These are phyloP conservation scores for Serendipita sp. DNA, from an alignment of 768 basidiomycete genomes.

Conservation along the genomic window DNA sequence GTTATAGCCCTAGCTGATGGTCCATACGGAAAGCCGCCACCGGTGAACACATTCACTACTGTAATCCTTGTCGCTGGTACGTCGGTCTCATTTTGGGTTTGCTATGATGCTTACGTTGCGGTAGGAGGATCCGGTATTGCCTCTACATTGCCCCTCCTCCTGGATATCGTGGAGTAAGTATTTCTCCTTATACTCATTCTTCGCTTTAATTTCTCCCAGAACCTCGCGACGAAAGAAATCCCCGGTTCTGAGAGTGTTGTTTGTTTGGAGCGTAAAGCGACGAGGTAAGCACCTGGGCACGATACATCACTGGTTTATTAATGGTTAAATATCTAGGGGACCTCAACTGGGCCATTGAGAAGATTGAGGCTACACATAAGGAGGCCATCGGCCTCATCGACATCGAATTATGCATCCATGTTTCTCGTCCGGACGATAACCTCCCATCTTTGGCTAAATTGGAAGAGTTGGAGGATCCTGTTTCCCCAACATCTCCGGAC, in stretches of 20 bases:
- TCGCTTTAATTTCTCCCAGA: constrained; percentile 7
- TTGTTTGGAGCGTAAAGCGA: constrained; percentile 30
- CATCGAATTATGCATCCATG: constrained; percentile 5
- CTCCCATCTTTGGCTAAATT: not conserved
- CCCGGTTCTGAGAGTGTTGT: constrained; percentile 16
- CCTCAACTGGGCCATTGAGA: constrained; percentile 4
- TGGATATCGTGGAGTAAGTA: constrained; percentile 26
- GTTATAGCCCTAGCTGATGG: constrained; percentile 29
- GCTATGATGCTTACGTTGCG: not conserved
- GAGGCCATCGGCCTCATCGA: not conserved
- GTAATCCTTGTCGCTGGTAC: constrained; percentile 7
- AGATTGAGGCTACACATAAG: not conserved
- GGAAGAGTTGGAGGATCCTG: not conserved
- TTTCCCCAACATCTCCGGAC: not conserved
- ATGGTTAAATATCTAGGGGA: not conserved
- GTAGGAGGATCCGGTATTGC: constrained; percentile 36
- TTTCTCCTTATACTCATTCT: not conserved
- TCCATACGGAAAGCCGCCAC: constrained; percentile 6
- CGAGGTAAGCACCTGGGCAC: constrained; percentile 16
- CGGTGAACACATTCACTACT: constrained; percentile 3
- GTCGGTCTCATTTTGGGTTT: constrained; percentile 8
- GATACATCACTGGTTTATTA: not conserved
- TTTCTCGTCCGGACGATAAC: not conserved
- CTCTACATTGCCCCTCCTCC: constrained; percentile 29
- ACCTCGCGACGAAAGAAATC: constrained; percentile 16